Percentiles rank a stretch among this genome's conserved stretches.
Evolutionary conservation across 2,329 filamentous ascomycete species (phyloP).

Genomic region (Trichoderma sp.): DNA sequence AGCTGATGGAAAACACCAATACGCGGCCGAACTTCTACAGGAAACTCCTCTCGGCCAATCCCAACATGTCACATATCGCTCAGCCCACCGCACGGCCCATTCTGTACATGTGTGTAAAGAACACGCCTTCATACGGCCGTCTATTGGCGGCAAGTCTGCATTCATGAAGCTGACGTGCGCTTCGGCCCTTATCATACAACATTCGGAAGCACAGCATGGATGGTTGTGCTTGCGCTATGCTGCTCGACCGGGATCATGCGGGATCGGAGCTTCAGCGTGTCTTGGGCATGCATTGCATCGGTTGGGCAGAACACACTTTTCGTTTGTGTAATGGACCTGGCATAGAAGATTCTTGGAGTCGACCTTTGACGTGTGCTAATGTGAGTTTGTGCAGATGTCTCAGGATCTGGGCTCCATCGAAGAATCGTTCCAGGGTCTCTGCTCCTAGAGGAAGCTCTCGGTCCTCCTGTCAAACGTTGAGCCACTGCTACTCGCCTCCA

Average conservation of each 20-base stretch:
- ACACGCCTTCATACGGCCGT: background rate
- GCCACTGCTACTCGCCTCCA: background rate
- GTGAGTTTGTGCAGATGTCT: background rate
- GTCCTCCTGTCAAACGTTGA: background rate
- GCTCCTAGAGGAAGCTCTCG: background rate
- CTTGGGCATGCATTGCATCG: constrained; percentile 2
- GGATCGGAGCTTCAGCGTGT: constrained; percentile 10
- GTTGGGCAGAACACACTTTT: background rate
- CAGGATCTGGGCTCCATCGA: background rate
- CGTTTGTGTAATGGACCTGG: constrained; percentile 8
- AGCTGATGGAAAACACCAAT: background rate
- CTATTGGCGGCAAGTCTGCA: background rate
- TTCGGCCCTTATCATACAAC: constrained; percentile 5
- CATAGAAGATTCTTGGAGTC: background rate
- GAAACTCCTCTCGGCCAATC: background rate
- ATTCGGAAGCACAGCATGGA: constrained; percentile 17
- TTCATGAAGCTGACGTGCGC: background rate
- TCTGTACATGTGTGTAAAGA: background rate
- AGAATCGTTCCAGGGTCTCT: background rate
- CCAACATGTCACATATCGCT: constrained; percentile 9
- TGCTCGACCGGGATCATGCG: constrained; percentile 16
- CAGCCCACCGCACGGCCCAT: constrained; percentile 6
- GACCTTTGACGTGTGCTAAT: background rate
- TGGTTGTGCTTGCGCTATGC: background rate
- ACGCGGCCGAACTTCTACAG: background rate